A percentile compares a stretch with the other conserved stretches of the same genome.
phyloP scores from a whole-genome alignment of 2,329 filamentous ascomycete species.

The Hypoxylon sp. region DNA sequence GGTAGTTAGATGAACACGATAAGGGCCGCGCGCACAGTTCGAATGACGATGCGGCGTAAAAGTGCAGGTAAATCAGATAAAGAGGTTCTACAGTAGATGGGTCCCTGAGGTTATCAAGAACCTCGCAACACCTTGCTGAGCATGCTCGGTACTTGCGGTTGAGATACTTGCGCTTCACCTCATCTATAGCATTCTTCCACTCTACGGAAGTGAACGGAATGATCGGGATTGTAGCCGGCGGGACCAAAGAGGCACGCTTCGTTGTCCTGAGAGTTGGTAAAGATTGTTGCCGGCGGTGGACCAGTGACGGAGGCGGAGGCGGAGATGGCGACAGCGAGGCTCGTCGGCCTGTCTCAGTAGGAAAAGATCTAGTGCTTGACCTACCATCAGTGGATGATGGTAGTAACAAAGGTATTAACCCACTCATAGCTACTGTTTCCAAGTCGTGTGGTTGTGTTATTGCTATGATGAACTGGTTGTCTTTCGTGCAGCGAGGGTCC shows the following conservation, averaged over 20 bases:
- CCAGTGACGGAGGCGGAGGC: slow-evolving; percentile 20
- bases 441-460: slow-evolving; percentile 1
- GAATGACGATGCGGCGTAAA: slow-evolving; percentile 73
- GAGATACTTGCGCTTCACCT: slow-evolving; percentile 69
- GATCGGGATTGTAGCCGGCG: slow-evolving; percentile 47
- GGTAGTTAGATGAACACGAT: slow-evolving; percentile 62
- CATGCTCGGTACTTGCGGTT: slow-evolving; percentile 68
- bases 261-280: slow-evolving; percentile 46
- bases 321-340: slow-evolving; percentile 31
- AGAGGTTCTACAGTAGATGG: slow-evolving; percentile 63
- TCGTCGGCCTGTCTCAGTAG: slow-evolving; percentile 37
- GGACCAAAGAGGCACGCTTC: slow-evolving; percentile 46
- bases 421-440: slow-evolving; percentile 45
- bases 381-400: slow-evolving; percentile 39
- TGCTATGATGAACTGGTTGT: slow-evolving; percentile 18
- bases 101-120: slow-evolving; percentile 65
- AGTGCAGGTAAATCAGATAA: slow-evolving; percentile 71
- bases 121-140: slow-evolving; percentile 66
- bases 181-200: slow-evolving; percentile 66
- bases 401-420: slow-evolving; percentile 50
- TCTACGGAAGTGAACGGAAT: slow-evolving; percentile 63
- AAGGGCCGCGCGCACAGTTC: slow-evolving; percentile 69
- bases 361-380: slow-evolving; percentile 25
- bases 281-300: slow-evolving; percentile 52
- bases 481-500: slow-evolving; percentile 8